A percentile compares a stretch with the other conserved stretches of the same genome.
These are phyloP conservation scores for Oxalis stricta DNA, from an alignment of 441 rosid genomes.

Conservation along the genomic window DNA sequence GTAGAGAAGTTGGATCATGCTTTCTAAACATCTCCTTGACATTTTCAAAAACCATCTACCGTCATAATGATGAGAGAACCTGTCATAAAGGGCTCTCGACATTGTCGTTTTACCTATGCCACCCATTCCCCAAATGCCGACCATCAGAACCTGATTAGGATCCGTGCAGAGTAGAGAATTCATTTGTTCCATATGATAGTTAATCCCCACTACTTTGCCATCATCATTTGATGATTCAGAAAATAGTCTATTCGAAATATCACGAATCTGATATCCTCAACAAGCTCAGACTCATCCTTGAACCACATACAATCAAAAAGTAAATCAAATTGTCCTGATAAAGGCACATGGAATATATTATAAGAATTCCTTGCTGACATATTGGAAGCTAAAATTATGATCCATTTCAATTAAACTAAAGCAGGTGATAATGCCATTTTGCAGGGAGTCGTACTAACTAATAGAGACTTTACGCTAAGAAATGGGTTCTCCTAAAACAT, in stretches of 20 bases:
- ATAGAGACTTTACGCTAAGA: too few species aligned
- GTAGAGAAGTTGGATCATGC: background rate
- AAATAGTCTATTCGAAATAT: background rate
- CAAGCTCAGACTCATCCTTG: too few species aligned
- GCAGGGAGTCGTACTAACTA: too few species aligned
- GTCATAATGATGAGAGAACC: background rate
- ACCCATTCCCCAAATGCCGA: background rate
- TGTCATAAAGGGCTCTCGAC: background rate
- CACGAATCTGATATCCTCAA: too few species aligned
- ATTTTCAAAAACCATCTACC: background rate
- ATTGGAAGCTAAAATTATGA: too few species aligned
- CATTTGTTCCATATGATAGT: background rate
- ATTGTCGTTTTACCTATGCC: conserved; percentile 1
- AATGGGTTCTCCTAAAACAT: too few species aligned
- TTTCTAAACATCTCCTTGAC: background rate
- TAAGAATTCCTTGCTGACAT: too few species aligned
- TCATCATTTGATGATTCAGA: background rate
- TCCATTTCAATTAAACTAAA: too few species aligned
- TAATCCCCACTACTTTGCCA: background rate
- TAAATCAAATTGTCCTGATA: too few species aligned
- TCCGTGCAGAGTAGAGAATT: background rate
- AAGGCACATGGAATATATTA: too few species aligned
- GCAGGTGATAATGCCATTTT: too few species aligned
- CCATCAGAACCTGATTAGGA: background rate
- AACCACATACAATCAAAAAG: too few species aligned